Base-by-base conservation (phyloP, 495 filamentous ascomycete genomes). In the Jackrogersella minutella region DNA sequence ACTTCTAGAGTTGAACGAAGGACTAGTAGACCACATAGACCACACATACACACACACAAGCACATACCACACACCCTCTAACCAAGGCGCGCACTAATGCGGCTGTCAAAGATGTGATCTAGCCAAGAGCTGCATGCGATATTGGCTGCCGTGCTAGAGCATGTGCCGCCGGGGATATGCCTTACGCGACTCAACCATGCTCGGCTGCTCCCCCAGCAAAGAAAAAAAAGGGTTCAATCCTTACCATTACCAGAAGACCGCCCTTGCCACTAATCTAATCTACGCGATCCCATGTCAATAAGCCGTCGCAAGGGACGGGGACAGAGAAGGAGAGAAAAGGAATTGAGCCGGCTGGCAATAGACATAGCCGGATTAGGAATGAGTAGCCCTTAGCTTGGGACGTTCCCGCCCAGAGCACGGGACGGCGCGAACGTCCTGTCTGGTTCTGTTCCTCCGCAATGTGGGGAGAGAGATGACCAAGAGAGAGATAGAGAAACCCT, bases 41-140 rank as follows among this genome's bases (percentile, higher is more conserved):
- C 41, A 46, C 21, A 24, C 41, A 10, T 21, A 46, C 41, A 24
- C 17, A 43, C 9, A 22, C 40, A 3, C 40, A 22, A 16, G 22
- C 40, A 43, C 4, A 16, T 21, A 13, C 6, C n/a, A 10, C 31
- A 17, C 40, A 41, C 40, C n/a, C 46, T 46, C 43, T 39, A 59
- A 37, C 36, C 31, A 26, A 51, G 61, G 8, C 19, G 39, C 50
- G 47, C 54, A 61, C 66, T 69, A 69, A 65, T 69, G 66, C 66
- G 66, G 66, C 66, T 69, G 66, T 69, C 66, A 69, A 65, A 69
- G 61, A 69, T 69, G 66, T 69, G 66, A 69, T 69, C 66, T 69
- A 65, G 66, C 66, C 66, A 65, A 69, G 61, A 69, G 57, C 61
- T 62, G 57, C 57, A 69, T 37, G 66, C 56, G 52, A 69, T 69